Conservation (phyloP, 805 yeast species). For the Ogataea siamensis region DNA sequence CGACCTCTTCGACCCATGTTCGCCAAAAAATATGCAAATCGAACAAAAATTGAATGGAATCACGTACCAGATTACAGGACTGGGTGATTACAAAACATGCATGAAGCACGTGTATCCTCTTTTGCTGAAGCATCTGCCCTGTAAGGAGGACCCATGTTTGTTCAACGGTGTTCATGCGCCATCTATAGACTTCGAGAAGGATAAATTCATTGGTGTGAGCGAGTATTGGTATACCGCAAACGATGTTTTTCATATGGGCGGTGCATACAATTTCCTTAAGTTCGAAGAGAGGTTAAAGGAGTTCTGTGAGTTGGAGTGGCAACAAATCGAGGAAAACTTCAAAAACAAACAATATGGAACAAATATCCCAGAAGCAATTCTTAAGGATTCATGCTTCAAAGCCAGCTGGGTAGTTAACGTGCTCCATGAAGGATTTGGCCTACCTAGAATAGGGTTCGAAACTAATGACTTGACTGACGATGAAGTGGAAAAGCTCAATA, state of each 20-base stretch:
- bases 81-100: constrained; percentile 79
- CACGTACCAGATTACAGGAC: constrained; percentile 58
- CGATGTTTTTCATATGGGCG: constrained; percentile 85
- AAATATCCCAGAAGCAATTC: constrained; percentile 50
- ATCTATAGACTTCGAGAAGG: constrained; percentile 69
- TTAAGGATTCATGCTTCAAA: constrained; percentile 84
- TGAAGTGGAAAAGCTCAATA: constrained; percentile 27
- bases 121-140: constrained; percentile 73
- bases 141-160: constrained; percentile 84
- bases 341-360: constrained; percentile 56
- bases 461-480: constrained; percentile 28
- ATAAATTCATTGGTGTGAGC: constrained; percentile 87
- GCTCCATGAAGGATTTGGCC: constrained; percentile 86
- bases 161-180: constrained; percentile 97
- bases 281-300: constrained; percentile 65
- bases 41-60: constrained; percentile 47
- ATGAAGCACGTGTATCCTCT: constrained; percentile 70
- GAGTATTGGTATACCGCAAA: constrained; percentile 98
- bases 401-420: constrained; percentile 92
- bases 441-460: constrained; percentile 71
- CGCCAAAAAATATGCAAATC: constrained; percentile 60
- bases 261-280: constrained; percentile 73
- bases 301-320: constrained; percentile 81
- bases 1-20: constrained; percentile 70
- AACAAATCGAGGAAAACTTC: constrained; percentile 43